Evolutionary conservation across 257 asterid species (phyloP), one percentile per base, ranked within the genome.

Genomic region (Solanum tarijense): DNA sequence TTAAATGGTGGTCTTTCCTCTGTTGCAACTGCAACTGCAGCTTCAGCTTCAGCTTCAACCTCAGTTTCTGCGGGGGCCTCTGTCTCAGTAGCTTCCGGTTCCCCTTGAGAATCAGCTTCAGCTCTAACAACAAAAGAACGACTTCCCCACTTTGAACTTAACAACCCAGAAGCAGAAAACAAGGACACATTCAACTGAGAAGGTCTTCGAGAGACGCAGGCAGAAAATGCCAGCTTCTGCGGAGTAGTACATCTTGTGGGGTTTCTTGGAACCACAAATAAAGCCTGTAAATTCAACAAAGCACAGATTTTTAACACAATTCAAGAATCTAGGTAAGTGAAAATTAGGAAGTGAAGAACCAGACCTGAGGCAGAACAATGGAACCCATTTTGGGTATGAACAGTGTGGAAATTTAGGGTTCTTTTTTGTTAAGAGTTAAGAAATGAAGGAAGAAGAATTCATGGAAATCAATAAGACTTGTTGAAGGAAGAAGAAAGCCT

Each of bases 1-100:
- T 89, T 91, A 32, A 88, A 85, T 3, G 93, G 95, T 29, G 96
- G 93, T 91, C 92, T 92, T 25, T 92, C 98, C 84, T 87, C 93
- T 20, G 88, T 73, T 2, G 91, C 48, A 76, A 84, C 88, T 82
- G 76, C 83, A 90, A 68, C 90, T n/a, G 27, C 88, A n/a, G 71
- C 93, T 86, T 89, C 92, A 55, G 90, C 76, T 85, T 89, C 94
- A 36, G 71, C 46, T 39, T 39, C 46, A 39, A 9, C 46, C 12
- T 39, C 46, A 39, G 46, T 39, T 39, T 39, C 46, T 39, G 46
- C 46, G 46, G 46, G 46, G 12, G 46, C 88, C 41, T 35, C 87
- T 5, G 32, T 87, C 86, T 48, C 91, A 46, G 88, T 92, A 66
- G 60, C 88, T 76, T 39, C 94, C 23, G 68, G 90, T 25, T 83